phyloP scores from a whole-genome alignment of 1,139 yeast species.

The Kodamaea ohmeri region DNA sequence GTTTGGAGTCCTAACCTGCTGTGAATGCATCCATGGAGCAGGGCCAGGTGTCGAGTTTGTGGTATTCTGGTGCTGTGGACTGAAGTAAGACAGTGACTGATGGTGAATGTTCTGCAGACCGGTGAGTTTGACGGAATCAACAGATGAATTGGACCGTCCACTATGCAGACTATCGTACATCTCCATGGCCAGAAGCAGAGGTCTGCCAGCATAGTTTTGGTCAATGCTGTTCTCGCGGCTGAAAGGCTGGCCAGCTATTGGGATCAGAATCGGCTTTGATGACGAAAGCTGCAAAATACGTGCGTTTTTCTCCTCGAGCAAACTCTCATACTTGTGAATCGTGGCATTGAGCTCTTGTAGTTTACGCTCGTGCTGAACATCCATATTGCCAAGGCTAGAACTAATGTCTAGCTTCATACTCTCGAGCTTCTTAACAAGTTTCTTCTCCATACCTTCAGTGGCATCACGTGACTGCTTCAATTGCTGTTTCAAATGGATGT shows the following conservation, averaged over 20 bases:
- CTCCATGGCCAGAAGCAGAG: constrained; percentile 2
- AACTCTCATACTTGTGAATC: constrained; percentile 33
- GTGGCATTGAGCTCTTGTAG: constrained; percentile 32
- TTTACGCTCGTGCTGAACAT: constrained; percentile 19
- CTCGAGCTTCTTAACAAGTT: constrained; percentile 25
- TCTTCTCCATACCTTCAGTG: constrained; percentile 19
- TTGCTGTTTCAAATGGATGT: constrained; percentile 17
- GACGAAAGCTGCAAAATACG: constrained; percentile 36
- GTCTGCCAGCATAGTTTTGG: neutral
- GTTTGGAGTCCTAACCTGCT: neutral
- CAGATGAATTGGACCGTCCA: constrained; percentile 15
- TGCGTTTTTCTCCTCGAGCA: constrained; percentile 39
- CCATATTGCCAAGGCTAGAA: constrained; percentile 13
- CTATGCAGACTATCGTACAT: constrained; percentile 3
- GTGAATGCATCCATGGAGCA: neutral
- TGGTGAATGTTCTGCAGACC: constrained; percentile 1
- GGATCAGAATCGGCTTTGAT: constrained; percentile 45
- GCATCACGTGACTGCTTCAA: constrained; percentile 17
- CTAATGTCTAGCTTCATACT: constrained; percentile 26
- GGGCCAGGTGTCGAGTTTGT: neutral
- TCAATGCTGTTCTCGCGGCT: neutral
- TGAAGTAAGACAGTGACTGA: constrained; percentile 3
- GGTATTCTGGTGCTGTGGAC: neutral
- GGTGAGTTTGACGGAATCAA: constrained; percentile 9
- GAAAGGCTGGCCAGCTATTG: constrained; percentile 14